Base-by-base conservation (phyloP, 2,329 filamentous ascomycete genomes). In the Colletotrichum truncatum region DNA sequence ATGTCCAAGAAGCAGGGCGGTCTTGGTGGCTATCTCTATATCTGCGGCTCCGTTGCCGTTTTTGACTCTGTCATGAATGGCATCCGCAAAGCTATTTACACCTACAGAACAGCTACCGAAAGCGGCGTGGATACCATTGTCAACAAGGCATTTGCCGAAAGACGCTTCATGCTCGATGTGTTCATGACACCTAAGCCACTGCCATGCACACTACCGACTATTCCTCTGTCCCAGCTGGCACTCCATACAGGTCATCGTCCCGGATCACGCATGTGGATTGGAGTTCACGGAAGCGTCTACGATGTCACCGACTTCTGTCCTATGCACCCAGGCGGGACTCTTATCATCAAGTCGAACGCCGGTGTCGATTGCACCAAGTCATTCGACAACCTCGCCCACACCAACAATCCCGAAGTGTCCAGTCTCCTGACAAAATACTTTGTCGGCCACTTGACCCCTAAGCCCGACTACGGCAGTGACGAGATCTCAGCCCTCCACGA, bases 1-100 rank as follows among this genome's bases (percentile, higher is more conserved):
- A 86, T 87, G 83, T 84, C 81, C 0, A 87, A 86, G 74, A 85
- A 83, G 45, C 83, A 85, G 46, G 84, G 84, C 4, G 84, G 84
- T 1, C 73, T 82, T 73, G 51, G 71, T 59, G 23, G 74, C 56
- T 56, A 70, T 64, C 34, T 76, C 68, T 57, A 73, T 3, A 8
- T 75, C 67, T 53, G 74, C 41, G 73, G 74, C 1, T 74, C 67
- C 60, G 34, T 75, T 70, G 23, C 72, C 67, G n/a, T 79, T 6
- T 87, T 79, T 64, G 84, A 87, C 68, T 84, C 84, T 0, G 83
- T 87, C 39, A 85, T 87, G 80, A 82, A 76, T 4, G 85, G 85
- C 3, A 85, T 87, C 49, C 80, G 83, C 11, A 84, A 83, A 71
- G 84, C 84, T 1, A 80, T 87, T 18, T 87, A 85, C 67, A 83